phyloP scores from a whole-genome alignment of 2,329 filamentous ascomycete genomes.

The Bipolaris zeicola region DNA sequence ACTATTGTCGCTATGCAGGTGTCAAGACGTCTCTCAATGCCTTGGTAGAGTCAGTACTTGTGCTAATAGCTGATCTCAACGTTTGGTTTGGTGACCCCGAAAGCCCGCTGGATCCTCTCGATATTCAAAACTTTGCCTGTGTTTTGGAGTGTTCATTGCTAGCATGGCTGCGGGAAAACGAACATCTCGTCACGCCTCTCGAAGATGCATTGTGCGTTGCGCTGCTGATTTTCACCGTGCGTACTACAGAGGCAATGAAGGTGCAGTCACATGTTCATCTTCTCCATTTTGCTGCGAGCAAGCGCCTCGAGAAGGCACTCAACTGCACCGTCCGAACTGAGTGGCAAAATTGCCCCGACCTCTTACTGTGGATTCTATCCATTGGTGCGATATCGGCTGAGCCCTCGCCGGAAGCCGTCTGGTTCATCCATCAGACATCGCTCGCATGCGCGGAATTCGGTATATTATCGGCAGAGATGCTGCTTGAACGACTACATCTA shows the following conservation, averaged over 20 bases:
- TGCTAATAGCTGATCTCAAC: slow-evolving; percentile 46
- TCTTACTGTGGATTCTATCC: slow-evolving; percentile 47
- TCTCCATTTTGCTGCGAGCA: slow-evolving; percentile 42
- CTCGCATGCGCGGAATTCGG: slow-evolving; percentile 42
- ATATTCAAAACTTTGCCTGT: slow-evolving; percentile 47
- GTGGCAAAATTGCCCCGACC: slow-evolving; percentile 41
- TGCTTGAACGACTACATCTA: slow-evolving; percentile 39
- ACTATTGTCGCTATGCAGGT: slow-evolving; percentile 37
- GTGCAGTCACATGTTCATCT: slow-evolving; percentile 30
- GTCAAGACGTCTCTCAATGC: slow-evolving; percentile 37
- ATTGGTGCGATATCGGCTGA: slow-evolving; percentile 45
- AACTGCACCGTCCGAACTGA: slow-evolving; percentile 40
- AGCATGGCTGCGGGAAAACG: slow-evolving; percentile 39
- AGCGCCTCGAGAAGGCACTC: slow-evolving; percentile 42
- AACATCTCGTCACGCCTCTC: slow-evolving; percentile 33
- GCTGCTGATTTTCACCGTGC: slow-evolving; percentile 45
- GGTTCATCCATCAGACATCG: slow-evolving; percentile 44
- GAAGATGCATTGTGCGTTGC: slow-evolving; percentile 46
- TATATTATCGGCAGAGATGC: slow-evolving; percentile 29
- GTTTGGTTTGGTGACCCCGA: slow-evolving; percentile 40
- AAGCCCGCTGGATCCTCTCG: slow-evolving; percentile 41
- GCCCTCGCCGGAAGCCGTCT: slow-evolving; percentile 36
- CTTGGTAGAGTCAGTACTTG: slow-evolving; percentile 36
- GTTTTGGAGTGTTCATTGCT: slow-evolving; percentile 42
- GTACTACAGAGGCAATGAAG: slow-evolving; percentile 43